phyloP scores from a whole-genome alignment of 2,329 filamentous ascomycete genomes.

The Fusarium hostae region DNA sequence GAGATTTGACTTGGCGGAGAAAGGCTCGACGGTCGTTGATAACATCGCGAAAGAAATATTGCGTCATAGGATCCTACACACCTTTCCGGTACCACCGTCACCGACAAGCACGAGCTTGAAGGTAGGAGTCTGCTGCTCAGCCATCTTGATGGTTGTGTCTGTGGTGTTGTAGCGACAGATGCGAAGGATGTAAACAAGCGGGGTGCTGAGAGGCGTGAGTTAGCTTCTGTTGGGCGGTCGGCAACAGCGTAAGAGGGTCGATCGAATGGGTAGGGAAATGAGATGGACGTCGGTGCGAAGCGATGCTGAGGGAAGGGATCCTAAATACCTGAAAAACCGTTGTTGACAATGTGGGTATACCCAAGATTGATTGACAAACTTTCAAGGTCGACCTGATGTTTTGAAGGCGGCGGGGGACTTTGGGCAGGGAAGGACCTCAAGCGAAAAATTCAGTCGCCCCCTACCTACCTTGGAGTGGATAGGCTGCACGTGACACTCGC shows the following conservation, averaged over 20 bases:
- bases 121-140: conserved; percentile 72
- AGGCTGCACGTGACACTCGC: conserved; percentile 50
- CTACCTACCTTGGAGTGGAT: conserved; percentile 38
- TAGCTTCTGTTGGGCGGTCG: conserved; percentile 44
- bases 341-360: conserved; percentile 45
- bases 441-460: conserved; percentile 58
- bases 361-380: conserved; percentile 50
- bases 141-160: conserved; percentile 66
- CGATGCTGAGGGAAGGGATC: conserved; percentile 28
- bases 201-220: conserved; percentile 53
- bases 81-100: conserved; percentile 99
- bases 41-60: conserved; percentile 34
- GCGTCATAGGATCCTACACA: conserved; percentile 53
- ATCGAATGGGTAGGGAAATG: conserved; percentile 15
- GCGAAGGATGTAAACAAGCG: conserved; percentile 60
- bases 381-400: conserved; percentile 54
- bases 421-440: conserved; percentile 51
- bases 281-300: conserved; percentile 24
- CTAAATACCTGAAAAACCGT: conserved; percentile 44
- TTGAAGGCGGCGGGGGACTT: conserved; percentile 57
- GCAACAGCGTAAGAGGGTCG: conserved; percentile 26
- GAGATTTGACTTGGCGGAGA: conserved; percentile 38
- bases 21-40: conserved; percentile 35
- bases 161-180: conserved; percentile 42
- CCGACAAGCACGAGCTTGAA: conserved; percentile 99